Percentiles rank a stretch among this genome's conserved stretches.
Conservation (phyloP, 2,329 filamentous ascomycete species). For the Cordyceps javanica region DNA sequence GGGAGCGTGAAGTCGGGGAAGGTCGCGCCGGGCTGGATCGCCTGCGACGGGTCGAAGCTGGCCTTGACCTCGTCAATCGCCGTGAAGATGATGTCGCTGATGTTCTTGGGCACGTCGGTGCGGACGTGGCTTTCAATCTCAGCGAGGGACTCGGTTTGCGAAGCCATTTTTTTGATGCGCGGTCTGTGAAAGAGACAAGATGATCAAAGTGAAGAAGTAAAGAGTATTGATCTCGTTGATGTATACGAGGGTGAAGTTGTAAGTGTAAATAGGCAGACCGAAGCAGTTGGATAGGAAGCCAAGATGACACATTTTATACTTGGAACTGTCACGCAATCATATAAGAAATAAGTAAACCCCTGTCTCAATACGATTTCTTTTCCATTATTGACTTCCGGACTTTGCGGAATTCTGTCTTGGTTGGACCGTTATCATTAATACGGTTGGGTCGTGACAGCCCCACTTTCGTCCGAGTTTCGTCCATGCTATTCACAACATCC, state of each 20-base stretch:
- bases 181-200: too few species aligned
- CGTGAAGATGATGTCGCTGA: slow-evolving; percentile 7
- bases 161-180: too few species aligned
- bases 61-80: slow-evolving; percentile 4
- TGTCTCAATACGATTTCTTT: too few species aligned
- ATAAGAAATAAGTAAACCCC: too few species aligned
- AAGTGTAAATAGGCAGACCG: not conserved
- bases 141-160: slow-evolving; percentile 9
- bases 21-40: slow-evolving; percentile 27
- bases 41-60: slow-evolving; percentile 20
- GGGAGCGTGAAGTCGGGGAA: slow-evolving; percentile 29
- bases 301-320: too few species aligned
- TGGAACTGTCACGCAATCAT: too few species aligned
- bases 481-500: not conserved
- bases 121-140: slow-evolving; percentile 5
- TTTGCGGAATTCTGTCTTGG: too few species aligned
- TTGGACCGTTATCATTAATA: too few species aligned
- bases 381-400: too few species aligned
- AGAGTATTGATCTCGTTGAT: not conserved
- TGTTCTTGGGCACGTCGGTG: slow-evolving; percentile 6
- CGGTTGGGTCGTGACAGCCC: too few species aligned
- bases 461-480: too few species aligned
- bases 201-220: not conserved
- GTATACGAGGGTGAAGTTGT: not conserved
- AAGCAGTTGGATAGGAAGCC: too few species aligned